phyloP scores from a whole-genome alignment of 108 stramenopile species.

The Cyclotella sp. region DNA sequence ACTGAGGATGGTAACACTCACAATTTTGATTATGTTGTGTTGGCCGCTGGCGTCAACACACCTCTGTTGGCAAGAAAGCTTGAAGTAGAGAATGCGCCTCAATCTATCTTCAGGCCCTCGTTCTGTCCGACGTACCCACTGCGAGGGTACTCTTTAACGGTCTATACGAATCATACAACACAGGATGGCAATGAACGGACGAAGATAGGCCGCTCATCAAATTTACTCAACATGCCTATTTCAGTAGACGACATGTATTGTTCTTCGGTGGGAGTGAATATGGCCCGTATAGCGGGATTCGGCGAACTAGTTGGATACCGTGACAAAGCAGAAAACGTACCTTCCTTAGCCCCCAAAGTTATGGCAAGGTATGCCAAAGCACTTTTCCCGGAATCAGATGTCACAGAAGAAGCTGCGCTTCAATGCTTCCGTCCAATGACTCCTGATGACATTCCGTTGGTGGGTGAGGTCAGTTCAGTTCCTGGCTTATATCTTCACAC shows the following conservation, averaged over 20 bases:
- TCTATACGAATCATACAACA: conserved; percentile 29
- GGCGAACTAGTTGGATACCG: conserved; percentile 55
- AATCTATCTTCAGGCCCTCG: conserved; percentile 1
- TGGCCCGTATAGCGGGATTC: conserved; percentile 58
- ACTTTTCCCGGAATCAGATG: conserved; percentile 39
- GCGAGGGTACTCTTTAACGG: conserved; percentile 55
- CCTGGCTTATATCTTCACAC: conserved; percentile 59
- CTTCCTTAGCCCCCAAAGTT: conserved; percentile 48
- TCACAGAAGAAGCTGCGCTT: conserved; percentile 25
- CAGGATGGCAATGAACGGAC: conserved; percentile 7
- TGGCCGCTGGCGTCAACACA: conserved; percentile 54
- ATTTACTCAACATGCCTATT: conserved; percentile 39
- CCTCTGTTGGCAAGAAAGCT: conserved; percentile 53
- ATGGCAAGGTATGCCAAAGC: conserved; percentile 39
- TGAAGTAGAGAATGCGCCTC: conserved; percentile 17
- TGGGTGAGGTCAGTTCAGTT: conserved; percentile 35
- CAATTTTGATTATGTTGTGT: conserved; percentile 50
- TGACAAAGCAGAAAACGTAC: conserved; percentile 35
- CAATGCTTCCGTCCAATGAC: conserved; percentile 61
- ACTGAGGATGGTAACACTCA: conserved; percentile 37
- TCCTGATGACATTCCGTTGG: conserved; percentile 64
- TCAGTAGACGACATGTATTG: conserved; percentile 56
- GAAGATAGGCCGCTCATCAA: conserved; percentile 12
- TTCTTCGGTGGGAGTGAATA: conserved; percentile 48
- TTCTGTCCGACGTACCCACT: conserved; percentile 61